Percentiles rank a stretch among this genome's conserved stretches.
These are phyloP conservation scores for Gymnopus androsaceus DNA, from an alignment of 1,284 basidiomycete genomes.

Conservation along the genomic window DNA sequence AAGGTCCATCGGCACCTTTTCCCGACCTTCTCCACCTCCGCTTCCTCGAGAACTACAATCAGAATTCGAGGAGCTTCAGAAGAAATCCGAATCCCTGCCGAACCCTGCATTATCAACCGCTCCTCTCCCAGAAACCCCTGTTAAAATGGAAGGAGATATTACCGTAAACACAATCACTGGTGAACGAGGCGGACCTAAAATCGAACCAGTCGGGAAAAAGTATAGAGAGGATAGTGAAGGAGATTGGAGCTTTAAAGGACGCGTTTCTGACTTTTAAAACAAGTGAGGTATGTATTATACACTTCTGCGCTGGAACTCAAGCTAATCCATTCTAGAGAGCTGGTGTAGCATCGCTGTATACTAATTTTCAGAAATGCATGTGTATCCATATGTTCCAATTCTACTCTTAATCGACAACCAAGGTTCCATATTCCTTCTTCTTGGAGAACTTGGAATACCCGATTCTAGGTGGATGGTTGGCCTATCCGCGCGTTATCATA, in stretches of 20 bases:
- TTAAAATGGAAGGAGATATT: conserved; percentile 57
- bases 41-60: conserved; percentile 71
- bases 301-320: too few relatives aligned
- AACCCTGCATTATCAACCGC: conserved; percentile 23
- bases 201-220: conserved; percentile 70
- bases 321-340: too few relatives aligned
- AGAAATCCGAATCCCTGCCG: conserved; percentile 53
- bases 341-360: too few relatives aligned
- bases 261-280: conserved; percentile 75
- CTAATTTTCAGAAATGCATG: too few relatives aligned
- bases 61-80: conserved; percentile 76
- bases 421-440: too few relatives aligned
- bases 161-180: conserved; percentile 70
- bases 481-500: too few relatives aligned
- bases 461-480: too few relatives aligned
- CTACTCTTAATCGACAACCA: too few relatives aligned
- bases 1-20: conserved; percentile 32
- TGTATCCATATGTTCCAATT: too few relatives aligned
- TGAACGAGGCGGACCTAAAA: conserved; percentile 76
- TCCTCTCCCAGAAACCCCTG: conserved; percentile 23
- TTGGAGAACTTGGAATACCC: too few relatives aligned
- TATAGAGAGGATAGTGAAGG: conserved; percentile 53
- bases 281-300: neutral
- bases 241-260: conserved; percentile 84
- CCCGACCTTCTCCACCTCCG: conserved; percentile 65